Evolutionary conservation across 75 land plant genomes (phyloP), one percentile per base, ranked within the genome.

Genomic region (Pinus taeda): DNA sequence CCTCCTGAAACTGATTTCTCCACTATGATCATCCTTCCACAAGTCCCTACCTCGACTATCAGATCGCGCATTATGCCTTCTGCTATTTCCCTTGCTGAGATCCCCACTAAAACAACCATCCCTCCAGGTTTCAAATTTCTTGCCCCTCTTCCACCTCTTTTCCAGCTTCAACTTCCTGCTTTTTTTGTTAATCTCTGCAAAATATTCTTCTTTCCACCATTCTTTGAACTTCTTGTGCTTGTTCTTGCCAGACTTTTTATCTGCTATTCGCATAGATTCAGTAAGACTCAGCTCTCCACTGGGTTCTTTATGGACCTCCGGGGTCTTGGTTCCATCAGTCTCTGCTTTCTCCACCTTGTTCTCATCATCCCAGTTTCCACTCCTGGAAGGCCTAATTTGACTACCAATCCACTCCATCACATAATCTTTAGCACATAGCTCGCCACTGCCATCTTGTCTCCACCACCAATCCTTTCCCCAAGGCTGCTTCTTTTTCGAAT

Each of bases 181-280:
- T 77, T 89, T 93, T 60, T 86, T 83, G 74, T 77, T 85, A 7
- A 87, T 79, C 85, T 93, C 96, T 30, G 82, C 88, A 36, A 89
- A 81, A 33, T 91, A 82, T 60, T 94, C 95, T 26, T 92, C 91
- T 59, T 84, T 94, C 97, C 97, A 94, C 97, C 97, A 94, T 33
- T 94, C 97, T 55, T 80, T 88, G 83, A 87, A 85, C 84, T 90
- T 88, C 82, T 75, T 83, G 29, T 61, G 78, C 76, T 78, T 81
- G 80, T 80, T 85, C 21, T 77, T 79, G 3, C 73, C 21, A 0
- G 53, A 59, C 76, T 82, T 86, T 76, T 75, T 71, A 17, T 65
- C 80, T 6, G 76, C 55, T 55, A 33, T 79, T 75, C 71, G 75
- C 59, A 72, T 60, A 8, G 70, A 65, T 36, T 60, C 58, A 57